A percentile compares a stretch with the other conserved stretches of the same genome.
Conservation (phyloP, 805 yeast genomes). For the Spathaspora boniae region DNA sequence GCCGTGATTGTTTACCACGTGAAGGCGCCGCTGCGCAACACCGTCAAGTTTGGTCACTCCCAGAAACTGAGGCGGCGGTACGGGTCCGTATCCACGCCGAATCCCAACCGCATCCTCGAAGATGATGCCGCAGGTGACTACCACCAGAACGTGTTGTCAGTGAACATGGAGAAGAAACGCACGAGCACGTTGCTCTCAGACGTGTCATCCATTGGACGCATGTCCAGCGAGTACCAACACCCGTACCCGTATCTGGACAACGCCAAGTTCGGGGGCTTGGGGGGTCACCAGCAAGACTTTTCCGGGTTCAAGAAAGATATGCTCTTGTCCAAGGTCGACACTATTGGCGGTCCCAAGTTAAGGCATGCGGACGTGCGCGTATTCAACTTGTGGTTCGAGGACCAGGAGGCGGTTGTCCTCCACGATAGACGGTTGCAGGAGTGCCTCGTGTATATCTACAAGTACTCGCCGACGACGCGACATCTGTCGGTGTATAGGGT, state of each 20-base stretch:
- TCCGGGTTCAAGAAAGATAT: constrained; percentile 57
- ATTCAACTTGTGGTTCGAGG: constrained; percentile 35
- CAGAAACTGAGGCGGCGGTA: constrained; percentile 19
- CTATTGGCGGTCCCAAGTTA: constrained; percentile 22
- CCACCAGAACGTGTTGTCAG: constrained; percentile 15
- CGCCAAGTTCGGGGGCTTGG: constrained; percentile 14
- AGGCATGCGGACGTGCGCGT: constrained; percentile 31
- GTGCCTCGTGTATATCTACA: constrained; percentile 51
- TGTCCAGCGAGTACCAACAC: constrained; percentile 37
- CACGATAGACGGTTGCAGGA: constrained; percentile 41
- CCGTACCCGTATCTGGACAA: constrained; percentile 24
- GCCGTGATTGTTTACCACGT: constrained; percentile 54
- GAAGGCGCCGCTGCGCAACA: constrained; percentile 29
- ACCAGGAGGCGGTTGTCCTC: constrained; percentile 61
- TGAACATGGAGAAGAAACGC: constrained; percentile 41
- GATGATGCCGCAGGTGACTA: constrained; percentile 23
- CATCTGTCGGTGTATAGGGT: constrained; percentile 29
- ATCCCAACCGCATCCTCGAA: constrained; percentile 40
- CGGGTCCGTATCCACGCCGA: constrained; percentile 37
- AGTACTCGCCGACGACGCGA: constrained; percentile 25
- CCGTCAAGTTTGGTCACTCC: constrained; percentile 3
- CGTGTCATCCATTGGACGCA: constrained; percentile 42
- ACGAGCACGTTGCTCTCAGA: constrained; percentile 42
- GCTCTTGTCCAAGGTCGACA: constrained; percentile 60
- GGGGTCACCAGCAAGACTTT: constrained; percentile 21